These are phyloP conservation scores for Bipolaris bicolor DNA, from an alignment of 2,329 filamentous ascomycete species.

Conservation along the genomic window DNA sequence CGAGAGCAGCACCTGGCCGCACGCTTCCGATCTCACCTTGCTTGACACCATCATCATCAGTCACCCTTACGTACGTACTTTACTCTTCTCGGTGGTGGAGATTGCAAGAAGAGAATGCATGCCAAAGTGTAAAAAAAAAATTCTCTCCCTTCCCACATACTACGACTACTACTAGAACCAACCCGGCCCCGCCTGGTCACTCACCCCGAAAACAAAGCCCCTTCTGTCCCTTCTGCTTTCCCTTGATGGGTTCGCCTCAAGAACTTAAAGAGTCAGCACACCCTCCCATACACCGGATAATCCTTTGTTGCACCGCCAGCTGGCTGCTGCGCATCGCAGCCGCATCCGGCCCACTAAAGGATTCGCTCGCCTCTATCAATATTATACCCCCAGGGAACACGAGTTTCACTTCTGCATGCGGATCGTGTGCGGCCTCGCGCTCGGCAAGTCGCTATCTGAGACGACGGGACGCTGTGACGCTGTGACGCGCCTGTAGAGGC, in stretches of 20 bases:
- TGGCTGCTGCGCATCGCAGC: slow-evolving; percentile 12
- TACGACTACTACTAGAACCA: no score
- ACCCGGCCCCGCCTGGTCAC: slow-evolving; percentile 8
- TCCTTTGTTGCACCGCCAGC: slow-evolving; percentile 4
- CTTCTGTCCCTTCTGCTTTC: neutral
- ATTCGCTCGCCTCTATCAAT: slow-evolving; percentile 8
- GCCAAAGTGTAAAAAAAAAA: neutral
- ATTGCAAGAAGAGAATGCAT: neutral
- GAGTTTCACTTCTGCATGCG: slow-evolving; percentile 12
- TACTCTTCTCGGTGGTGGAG: neutral
- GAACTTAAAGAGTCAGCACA: neutral
- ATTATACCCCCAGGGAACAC: slow-evolving; percentile 16
- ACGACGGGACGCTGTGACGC: slow-evolving; percentile 19
- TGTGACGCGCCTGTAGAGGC: slow-evolving; percentile 7
- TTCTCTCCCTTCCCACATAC: neutral
- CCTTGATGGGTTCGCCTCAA: slow-evolving; percentile 5
- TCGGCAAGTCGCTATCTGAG: slow-evolving; percentile 14
- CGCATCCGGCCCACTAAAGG: slow-evolving; percentile 10
- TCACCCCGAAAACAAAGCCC: slow-evolving; percentile 11
- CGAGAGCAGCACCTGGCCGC: slow-evolving; percentile 22
- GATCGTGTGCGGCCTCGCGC: slow-evolving; percentile 11
- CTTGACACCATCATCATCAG: no score
- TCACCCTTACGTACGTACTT: no score
- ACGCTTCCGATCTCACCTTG: slow-evolving; percentile 14
- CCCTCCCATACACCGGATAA: neutral